Conservation (phyloP, 139 green algal genomes). For the Ostreobium quekettii region DNA sequence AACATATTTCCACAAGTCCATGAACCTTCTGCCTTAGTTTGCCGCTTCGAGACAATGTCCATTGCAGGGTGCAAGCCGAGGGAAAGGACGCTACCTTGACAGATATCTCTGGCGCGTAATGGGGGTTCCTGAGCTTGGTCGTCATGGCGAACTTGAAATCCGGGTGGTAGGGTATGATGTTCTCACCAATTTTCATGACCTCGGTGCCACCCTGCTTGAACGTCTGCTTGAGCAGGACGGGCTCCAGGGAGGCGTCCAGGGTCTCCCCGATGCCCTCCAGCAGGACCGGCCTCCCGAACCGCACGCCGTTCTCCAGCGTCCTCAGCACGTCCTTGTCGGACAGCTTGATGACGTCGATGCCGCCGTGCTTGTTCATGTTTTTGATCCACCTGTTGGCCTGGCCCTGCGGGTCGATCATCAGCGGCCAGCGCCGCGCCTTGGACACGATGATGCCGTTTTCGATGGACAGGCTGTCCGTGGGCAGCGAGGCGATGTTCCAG, state of each 20-base stretch:
- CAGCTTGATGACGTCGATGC: conserved; percentile 72
- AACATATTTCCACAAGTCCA: too few species aligned
- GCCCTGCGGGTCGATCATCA: conserved; percentile 74
- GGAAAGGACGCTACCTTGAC: too few species aligned
- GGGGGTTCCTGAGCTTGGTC: conserved; percentile 64
- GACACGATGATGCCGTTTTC: conserved; percentile 75
- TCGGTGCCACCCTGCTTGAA: conserved; percentile 73
- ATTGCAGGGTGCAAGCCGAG: too few species aligned
- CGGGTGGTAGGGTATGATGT: conserved; percentile 74
- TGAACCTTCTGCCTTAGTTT: too few species aligned
- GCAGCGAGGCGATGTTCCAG: conserved; percentile 62
- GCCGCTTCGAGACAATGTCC: too few species aligned
- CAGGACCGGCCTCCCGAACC: conserved; percentile 39
- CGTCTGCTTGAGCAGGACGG: conserved; percentile 64
- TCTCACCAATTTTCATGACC: conserved; percentile 77
- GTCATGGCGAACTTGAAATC: conserved; percentile 80
- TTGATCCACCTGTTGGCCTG: conserved; percentile 78
- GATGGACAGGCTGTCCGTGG: conserved; percentile 47
- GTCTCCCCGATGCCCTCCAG: conserved; percentile 63
- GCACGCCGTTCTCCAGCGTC: conserved; percentile 61
- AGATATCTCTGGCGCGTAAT: conserved; percentile 60
- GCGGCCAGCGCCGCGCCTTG: conserved; percentile 63
- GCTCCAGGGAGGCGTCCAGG: conserved; percentile 67
- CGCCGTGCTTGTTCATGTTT: conserved; percentile 61
- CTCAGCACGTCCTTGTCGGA: conserved; percentile 65